Conservation (phyloP, 2,329 filamentous ascomycete species). For the Talaromyces albobiverticillius region DNA sequence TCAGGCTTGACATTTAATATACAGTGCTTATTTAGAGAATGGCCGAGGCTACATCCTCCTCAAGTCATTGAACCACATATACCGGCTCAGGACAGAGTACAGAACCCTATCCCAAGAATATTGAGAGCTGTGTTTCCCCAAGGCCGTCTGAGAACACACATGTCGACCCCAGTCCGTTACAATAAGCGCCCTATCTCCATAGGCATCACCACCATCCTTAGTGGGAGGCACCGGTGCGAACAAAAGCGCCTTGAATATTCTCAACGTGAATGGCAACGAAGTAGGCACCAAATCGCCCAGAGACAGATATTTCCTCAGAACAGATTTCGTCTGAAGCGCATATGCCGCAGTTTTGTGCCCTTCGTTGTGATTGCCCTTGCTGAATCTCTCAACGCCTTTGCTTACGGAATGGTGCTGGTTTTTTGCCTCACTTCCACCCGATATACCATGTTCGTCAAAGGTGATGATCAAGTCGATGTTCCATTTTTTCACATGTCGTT, state of each 20-base stretch:
- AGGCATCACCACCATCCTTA: conserved; percentile 8
- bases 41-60: conserved; percentile 13
- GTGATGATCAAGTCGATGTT: conserved; percentile 42
- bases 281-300: conserved; percentile 37
- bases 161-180: conserved; percentile 38
- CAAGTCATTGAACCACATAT: conserved; percentile 40
- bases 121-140: conserved; percentile 37
- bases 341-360: conserved; percentile 31
- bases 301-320: conserved; percentile 38
- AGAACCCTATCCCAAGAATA: conserved; percentile 42
- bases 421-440: conserved; percentile 24
- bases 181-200: conserved; percentile 30
- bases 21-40: too few relatives aligned
- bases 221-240: conserved; percentile 4
- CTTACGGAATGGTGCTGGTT: conserved; percentile 41
- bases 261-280: conserved; percentile 30
- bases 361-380: conserved; percentile 12
- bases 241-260: conserved; percentile 20
- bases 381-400: conserved; percentile 33
- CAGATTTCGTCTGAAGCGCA: conserved; percentile 32
- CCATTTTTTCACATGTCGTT: conserved; percentile 36
- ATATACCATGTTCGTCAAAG: conserved; percentile 39
- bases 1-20: too few relatives aligned
- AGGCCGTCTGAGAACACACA: conserved; percentile 31
- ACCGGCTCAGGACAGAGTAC: conserved; percentile 40